phyloP scores from a whole-genome alignment of 177 flowering plant species.

The Vitis hybrid region DNA sequence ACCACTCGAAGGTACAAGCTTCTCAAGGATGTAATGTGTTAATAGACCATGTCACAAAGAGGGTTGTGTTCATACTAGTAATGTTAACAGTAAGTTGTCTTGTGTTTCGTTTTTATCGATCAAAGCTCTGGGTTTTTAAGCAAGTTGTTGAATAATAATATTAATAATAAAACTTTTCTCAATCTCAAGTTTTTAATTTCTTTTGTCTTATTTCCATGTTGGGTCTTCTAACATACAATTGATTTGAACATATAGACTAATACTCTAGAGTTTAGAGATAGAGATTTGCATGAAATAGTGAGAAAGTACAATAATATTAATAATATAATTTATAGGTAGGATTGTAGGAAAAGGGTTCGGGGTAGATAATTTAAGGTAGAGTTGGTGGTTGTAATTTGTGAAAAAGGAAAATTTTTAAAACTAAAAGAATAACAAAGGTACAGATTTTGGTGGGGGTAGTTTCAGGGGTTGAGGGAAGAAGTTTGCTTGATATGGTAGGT shows the following conservation, averaged over 20 bases:
- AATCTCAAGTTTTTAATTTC: slow-evolving; percentile 2
- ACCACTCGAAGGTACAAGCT: slow-evolving; percentile 68
- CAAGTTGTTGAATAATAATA: slow-evolving; percentile 12
- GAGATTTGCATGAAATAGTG: no score
- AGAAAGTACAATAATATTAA: no score
- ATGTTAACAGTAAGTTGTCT: not conserved
- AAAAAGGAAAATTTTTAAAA: no score
- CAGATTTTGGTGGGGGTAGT: not conserved
- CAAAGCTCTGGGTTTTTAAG: slow-evolving; percentile 6
- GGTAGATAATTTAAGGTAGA: no score
- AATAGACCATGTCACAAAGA: not conserved
- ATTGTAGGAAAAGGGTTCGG: no score
- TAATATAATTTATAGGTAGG: no score
- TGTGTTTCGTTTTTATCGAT: not conserved
- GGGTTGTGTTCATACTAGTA: slow-evolving; percentile 7
- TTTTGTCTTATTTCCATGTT: not conserved
- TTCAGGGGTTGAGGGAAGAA: not conserved
- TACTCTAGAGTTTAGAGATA: no score
- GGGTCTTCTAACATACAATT: not conserved
- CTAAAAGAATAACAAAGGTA: not conserved
- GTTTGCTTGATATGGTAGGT: not conserved
- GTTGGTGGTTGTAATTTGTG: no score
- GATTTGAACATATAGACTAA: not conserved
- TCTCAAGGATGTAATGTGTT: slow-evolving; percentile 82
- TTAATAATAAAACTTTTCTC: slow-evolving; percentile 16